Base-by-base conservation (phyloP, 352 stramenopile genomes). In the Phytophthora tubulina region DNA sequence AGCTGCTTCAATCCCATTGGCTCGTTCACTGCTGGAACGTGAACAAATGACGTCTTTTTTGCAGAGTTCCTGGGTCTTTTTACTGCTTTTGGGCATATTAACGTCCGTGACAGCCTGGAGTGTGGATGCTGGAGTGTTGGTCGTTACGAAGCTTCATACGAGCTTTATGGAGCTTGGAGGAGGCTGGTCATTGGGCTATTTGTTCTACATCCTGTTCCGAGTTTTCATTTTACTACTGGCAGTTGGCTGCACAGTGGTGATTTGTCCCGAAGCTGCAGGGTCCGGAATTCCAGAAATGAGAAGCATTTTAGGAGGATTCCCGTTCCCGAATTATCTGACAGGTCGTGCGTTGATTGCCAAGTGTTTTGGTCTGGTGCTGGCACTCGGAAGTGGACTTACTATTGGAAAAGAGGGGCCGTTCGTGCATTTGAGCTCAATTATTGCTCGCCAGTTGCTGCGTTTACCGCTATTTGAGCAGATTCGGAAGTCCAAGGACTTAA, bases 331-430 rank as follows among this genome's bases (percentile, higher is more conserved):
- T 61, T 95, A 93, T 56, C 71, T 95, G 1, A 82, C 81, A 15
- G 80, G 70, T 6, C 73, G 79, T 17, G 86, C 86, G 54, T 70
- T 94, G 48, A 50, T 91, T 1, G 78, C 85, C 55, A 95, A 95
- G 78, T 77, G 75, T n/a, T 62, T 89, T 9, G 86, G 85, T 0
- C 62, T 94, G n/a, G 71, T 89, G 14, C 76, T 89, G 31, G 88
- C 88, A 30, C 71, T 92, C 0, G 84, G 86, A 6, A 93, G 85
- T 64, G 87, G 83, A 0, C 61, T 95, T 3, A 88, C 81, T 7
- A 92, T 95, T 50, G 88, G 88, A 8, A 93, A 93, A 52, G 88
- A 93, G 76, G 88, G 88, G 1, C 89, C 89, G 50, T 95, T 94
- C 68, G 87, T 95, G 38, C 87, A 94, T 51, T 64, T 93, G 60